Conservation (phyloP, 148 eudicot genomes). For the Cornus suecica region DNA sequence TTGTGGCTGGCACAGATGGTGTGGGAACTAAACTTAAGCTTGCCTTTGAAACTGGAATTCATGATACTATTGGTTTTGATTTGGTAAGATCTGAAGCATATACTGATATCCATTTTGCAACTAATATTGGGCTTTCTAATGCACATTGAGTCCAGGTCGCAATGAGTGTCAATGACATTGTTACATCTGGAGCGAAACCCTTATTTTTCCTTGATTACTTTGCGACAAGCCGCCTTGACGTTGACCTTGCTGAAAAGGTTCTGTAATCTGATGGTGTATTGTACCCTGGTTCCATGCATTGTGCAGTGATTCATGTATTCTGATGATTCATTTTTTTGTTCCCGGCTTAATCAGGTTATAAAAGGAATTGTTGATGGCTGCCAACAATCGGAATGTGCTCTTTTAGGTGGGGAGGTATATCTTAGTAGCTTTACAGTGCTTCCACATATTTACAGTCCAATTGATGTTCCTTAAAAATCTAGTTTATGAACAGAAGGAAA, state of each 20-base stretch:
- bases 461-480: no score
- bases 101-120: background rate
- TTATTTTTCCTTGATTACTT: slow-evolving; percentile 91
- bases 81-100: slow-evolving; percentile 42
- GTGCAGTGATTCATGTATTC: background rate
- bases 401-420: slow-evolving; percentile 92
- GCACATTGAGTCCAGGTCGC: slow-evolving; percentile 60
- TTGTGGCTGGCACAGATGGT: slow-evolving; percentile 98
- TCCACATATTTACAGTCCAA: no score
- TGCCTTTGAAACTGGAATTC: slow-evolving; percentile 93
- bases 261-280: background rate
- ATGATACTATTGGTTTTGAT: slow-evolving; percentile 91
- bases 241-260: slow-evolving; percentile 92
- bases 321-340: background rate
- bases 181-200: slow-evolving; percentile 95
- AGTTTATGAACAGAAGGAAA: no score
- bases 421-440: no score
- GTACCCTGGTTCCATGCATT: background rate
- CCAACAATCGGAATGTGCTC: slow-evolving; percentile 83
- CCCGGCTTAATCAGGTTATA: slow-evolving; percentile 58
- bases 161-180: slow-evolving; percentile 94
- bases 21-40: slow-evolving; percentile 95
- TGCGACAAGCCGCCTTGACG: slow-evolving; percentile 91
- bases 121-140: slow-evolving; percentile 2
- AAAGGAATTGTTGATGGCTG: slow-evolving; percentile 94